Conservation (phyloP, 108 stramenopile species). For the Pelagomonas calceolata region DNA sequence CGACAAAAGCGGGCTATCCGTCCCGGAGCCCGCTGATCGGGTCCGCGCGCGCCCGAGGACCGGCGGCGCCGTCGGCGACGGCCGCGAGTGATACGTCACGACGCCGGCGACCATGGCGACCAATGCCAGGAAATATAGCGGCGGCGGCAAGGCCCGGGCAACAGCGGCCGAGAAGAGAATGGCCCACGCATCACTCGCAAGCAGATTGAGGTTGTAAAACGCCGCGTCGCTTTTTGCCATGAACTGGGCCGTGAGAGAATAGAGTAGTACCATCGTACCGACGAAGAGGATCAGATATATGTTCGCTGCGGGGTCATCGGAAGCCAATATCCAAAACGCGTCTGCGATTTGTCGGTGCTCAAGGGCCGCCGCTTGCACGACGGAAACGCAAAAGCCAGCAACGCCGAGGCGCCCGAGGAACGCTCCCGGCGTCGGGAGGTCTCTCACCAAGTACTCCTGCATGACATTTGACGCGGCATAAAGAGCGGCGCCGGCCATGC, state of each 20-base stretch:
- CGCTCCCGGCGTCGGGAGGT: slow-evolving; percentile 32
- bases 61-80: slow-evolving; percentile 30
- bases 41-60: no score
- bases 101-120: slow-evolving; percentile 65
- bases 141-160: slow-evolving; percentile 53
- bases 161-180: slow-evolving; percentile 67
- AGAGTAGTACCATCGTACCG: slow-evolving; percentile 34
- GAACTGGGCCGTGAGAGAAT: slow-evolving; percentile 52
- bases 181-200: slow-evolving; percentile 86
- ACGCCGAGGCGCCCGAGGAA: slow-evolving; percentile 71
- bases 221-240: slow-evolving; percentile 49
- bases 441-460: slow-evolving; percentile 54
- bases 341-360: slow-evolving; percentile 50
- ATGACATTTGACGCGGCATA: slow-evolving; percentile 73
- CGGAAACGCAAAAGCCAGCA: slow-evolving; percentile 58
- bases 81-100: slow-evolving; percentile 73
- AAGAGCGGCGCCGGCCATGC: slow-evolving; percentile 67
- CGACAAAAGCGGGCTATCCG: no score
- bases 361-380: slow-evolving; percentile 46
- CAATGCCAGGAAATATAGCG: slow-evolving; percentile 71
- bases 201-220: slow-evolving; percentile 55
- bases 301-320: slow-evolving; percentile 16
- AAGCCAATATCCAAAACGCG: slow-evolving; percentile 39
- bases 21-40: no score
- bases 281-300: slow-evolving; percentile 45